Conservation (phyloP, 2,329 filamentous ascomycete species). For the Aspergillus sp. region DNA sequence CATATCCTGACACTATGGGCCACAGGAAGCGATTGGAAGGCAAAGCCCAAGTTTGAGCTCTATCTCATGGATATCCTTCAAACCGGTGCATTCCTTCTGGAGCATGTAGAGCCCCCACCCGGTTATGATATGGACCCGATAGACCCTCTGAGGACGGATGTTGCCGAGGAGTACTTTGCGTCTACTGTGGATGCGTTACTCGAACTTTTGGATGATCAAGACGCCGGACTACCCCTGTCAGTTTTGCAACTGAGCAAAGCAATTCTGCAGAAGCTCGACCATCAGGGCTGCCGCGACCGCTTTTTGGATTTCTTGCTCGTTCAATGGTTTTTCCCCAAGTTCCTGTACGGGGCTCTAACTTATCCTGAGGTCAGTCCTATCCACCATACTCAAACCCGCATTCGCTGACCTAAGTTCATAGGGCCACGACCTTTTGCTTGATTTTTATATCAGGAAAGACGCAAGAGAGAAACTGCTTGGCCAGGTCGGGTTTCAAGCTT, state of each 20-base stretch:
- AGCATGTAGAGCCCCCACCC: constrained; percentile 77
- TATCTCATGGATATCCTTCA: constrained; percentile 94
- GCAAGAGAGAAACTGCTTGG: constrained; percentile 73
- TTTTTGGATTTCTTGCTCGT: constrained; percentile 82
- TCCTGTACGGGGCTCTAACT: constrained; percentile 78
- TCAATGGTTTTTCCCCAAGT: constrained; percentile 89
- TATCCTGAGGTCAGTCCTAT: constrained; percentile 71
- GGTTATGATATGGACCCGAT: constrained; percentile 67
- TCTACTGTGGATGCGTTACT: constrained; percentile 78
- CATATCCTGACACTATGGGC: constrained; percentile 87
- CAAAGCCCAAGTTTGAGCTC: constrained; percentile 84
- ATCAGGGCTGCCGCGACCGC: constrained; percentile 68
- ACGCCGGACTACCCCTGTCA: constrained; percentile 83
- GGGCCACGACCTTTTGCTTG: constrained; percentile 67
- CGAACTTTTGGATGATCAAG: constrained; percentile 79
- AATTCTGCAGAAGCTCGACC: constrained; percentile 72
- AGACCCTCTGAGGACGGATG: constrained; percentile 72
- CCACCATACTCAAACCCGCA: background rate
- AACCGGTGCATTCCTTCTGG: constrained; percentile 86
- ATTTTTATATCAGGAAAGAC: constrained; percentile 90
- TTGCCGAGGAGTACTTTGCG: constrained; percentile 85
- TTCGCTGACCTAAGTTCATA: constrained; percentile 40
- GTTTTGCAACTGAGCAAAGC: constrained; percentile 82
- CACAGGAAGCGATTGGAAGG: constrained; percentile 83
- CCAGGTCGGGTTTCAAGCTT: constrained; percentile 76